Conservation (phyloP, 345 rosid species). For the Lenwebbia sp. region DNA sequence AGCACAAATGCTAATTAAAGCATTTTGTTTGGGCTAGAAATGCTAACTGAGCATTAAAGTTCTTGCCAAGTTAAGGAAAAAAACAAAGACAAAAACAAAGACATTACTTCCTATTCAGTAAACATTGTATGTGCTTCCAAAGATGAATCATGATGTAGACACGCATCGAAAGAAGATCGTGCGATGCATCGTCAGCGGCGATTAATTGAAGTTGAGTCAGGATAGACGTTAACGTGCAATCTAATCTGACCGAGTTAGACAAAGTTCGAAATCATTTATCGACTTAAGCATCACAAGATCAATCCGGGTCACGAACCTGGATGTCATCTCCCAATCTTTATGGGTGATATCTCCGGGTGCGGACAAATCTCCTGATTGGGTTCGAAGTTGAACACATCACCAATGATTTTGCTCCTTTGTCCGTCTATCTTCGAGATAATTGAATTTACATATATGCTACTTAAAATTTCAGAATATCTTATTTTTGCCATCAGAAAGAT, state of each 20-base stretch:
- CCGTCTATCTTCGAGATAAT: background rate
- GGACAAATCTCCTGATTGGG: too few species aligned
- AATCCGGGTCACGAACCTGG: too few species aligned
- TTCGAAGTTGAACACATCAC: too few species aligned
- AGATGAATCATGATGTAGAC: background rate
- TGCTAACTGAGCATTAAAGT: background rate
- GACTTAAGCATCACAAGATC: background rate
- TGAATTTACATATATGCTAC: background rate
- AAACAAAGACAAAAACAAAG: background rate
- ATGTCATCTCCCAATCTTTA: background rate
- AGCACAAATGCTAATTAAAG: background rate
- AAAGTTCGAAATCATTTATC: background rate
- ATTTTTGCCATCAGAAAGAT: background rate
- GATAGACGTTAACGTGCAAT: background rate
- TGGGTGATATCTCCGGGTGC: background rate
- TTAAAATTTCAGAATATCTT: background rate
- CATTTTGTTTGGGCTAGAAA: background rate
- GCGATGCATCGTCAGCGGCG: rapidly evolving
- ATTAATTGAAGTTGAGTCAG: background rate
- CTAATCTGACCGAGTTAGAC: background rate
- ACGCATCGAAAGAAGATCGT: too few species aligned
- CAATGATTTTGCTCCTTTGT: background rate
- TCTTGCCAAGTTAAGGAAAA: background rate
- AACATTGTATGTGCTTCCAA: background rate
- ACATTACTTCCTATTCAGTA: background rate